Base-by-base conservation (phyloP, 306 rosid genomes). In the Abrus precatorius region DNA sequence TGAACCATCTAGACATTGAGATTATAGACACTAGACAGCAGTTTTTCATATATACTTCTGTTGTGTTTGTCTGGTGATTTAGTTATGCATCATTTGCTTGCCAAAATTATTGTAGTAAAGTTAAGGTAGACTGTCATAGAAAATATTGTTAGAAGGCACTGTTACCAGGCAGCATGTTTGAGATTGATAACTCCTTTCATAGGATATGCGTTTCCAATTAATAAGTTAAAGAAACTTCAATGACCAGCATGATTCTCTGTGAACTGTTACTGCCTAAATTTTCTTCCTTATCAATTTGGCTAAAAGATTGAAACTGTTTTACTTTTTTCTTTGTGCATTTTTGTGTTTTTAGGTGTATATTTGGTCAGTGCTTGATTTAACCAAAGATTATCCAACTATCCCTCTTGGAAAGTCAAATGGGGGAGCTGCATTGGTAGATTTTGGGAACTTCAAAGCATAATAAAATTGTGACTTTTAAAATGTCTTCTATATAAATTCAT, bases 311-410 rank as follows among this genome's bases (percentile, higher is more conserved):
- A 56, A 27, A 41, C 80, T 49, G 60, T 75, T 74, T 55, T 66
- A 48, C 27, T 28, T 9, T 12, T 47, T 3, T 49, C 61, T 5
- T 38, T 62, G 32, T 62, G 57, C 65, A 50, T 57, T 70, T 36
- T 71, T 71, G 10, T 60, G 33, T 27, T 40, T 52, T 28, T 40
- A 59, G 38, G 27, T 52, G 65, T 12, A 14, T 69, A 32, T 79
- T 61, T 38, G 32, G 56, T 62, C 56, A 52, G 9, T 72, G 78
- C 47, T 50, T 49, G 47, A 61, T 80, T 72, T 30, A 50, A 72
- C 48, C 45, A 50, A 30, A 13, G 67, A 52, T 50, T 62, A 34
- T 59, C 50, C 66, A 61, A 60, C 48, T 20, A 20, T 7, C 9
- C 36, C 14, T 56, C 45, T 68, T 55, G 82, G 38, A 55, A 34